Conservation (phyloP, 768 basidiomycete genomes). For the Lactarius pseudohatsudake region DNA sequence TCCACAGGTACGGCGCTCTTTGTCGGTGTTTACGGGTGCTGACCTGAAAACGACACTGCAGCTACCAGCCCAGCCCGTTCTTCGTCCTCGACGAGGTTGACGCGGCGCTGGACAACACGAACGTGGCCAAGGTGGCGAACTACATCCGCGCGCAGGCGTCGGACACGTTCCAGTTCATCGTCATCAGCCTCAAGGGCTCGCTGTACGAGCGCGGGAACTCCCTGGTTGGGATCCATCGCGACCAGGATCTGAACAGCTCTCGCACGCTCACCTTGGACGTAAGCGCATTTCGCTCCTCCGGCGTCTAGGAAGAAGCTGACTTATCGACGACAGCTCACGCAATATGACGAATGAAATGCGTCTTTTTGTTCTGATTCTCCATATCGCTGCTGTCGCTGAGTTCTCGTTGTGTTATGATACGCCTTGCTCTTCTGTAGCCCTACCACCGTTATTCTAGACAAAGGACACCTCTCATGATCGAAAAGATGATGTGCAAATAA, state of each 20-base stretch:
- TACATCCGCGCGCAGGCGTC: constrained; percentile 88
- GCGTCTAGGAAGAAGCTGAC: neutral
- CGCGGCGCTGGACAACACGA: constrained; percentile 97
- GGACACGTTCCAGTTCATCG: constrained; percentile 88
- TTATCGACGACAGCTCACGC: constrained; percentile 47
- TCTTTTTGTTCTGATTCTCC: neutral
- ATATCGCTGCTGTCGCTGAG: constrained; percentile 1
- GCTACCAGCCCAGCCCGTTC: constrained; percentile 95
- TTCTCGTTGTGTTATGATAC: neutral
- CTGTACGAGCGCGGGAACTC: constrained; percentile 89
- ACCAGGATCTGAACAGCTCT: constrained; percentile 92
- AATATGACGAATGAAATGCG: constrained; percentile 54
- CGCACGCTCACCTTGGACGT: constrained; percentile 90
- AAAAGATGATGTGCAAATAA: constrained; percentile 8
- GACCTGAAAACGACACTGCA: constrained; percentile 33
- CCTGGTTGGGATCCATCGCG: constrained; percentile 90
- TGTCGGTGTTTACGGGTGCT: neutral
- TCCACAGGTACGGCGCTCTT: constrained; percentile 68
- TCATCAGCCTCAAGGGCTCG: constrained; percentile 94
- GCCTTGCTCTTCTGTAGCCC: constrained; percentile 4
- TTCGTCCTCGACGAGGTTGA: constrained; percentile 99
- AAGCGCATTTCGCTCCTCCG: constrained; percentile 32
- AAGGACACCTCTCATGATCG: neutral
- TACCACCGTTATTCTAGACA: neutral
- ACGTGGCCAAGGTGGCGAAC: constrained; percentile 92